Percentiles rank a stretch among this genome's conserved stretches.
These are phyloP conservation scores for Xanthoconium purpureum DNA, from an alignment of 768 basidiomycete species.

Conservation along the genomic window DNA sequence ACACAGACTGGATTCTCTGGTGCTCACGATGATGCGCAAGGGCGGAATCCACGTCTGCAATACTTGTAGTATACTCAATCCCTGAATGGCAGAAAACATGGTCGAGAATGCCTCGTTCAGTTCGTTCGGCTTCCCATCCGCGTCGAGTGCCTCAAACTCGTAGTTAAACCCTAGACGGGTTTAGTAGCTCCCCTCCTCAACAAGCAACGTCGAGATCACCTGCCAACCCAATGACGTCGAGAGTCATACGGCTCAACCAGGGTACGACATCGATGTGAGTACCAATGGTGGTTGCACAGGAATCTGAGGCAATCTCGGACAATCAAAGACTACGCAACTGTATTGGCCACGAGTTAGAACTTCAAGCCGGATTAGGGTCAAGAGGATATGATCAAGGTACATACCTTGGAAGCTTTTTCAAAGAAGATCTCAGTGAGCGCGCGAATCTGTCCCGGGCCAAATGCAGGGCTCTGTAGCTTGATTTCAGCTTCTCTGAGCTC, in stretches of 20 bases:
- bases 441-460: neutral
- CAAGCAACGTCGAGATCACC: neutral
- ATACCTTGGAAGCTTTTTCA: neutral
- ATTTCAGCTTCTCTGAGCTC: neutral
- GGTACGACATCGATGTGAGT: neutral
- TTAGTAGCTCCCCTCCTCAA: neutral
- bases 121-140: conserved; percentile 3
- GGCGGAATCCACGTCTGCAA: neutral
- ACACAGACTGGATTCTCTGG: neutral
- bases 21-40: neutral
- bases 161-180: conserved; percentile 37
- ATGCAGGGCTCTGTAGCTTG: neutral
- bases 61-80: neutral
- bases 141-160: conserved; percentile 31
- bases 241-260: neutral
- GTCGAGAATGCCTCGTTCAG: neutral
- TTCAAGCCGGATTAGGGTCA: no score
- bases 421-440: neutral
- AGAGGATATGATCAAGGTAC: neutral
- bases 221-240: neutral
- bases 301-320: neutral
- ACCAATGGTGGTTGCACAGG: neutral
- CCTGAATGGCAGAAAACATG: neutral
- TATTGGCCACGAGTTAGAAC: neutral
- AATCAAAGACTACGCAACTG: neutral